Evolutionary conservation across 371 early-diverging fungal genomes (phyloP), one percentile per base, ranked within the genome.

Genomic region (Blyttiomyces sp.): DNA sequence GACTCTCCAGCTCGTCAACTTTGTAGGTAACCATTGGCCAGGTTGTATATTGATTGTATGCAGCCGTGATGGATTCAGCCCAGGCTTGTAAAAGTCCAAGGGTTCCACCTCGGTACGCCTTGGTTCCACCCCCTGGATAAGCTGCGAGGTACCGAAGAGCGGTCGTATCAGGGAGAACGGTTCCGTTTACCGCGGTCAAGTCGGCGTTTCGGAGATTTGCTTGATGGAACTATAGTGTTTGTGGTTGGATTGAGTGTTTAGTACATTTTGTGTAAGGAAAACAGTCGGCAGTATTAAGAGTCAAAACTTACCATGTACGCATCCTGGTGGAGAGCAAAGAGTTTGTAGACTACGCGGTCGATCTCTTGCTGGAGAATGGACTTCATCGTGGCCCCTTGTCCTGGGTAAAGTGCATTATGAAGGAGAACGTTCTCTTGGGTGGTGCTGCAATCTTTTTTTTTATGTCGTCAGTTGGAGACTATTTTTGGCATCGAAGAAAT

Each of bases 181-280:
- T n/a, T n/a, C n/a, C n/a, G n/a, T n/a, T n/a, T n/a, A 26, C 35
- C 35, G n/a, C 17, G 39, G 33, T 16, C 5, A 32, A 6, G 36
- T 36, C 54, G 13, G 57, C 28, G 44, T 43, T 44, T 27, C 57
- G 57, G 28, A 56, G 32, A 46, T 56, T 56, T 4, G 57, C 57
- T 45, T 56, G 57, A 32, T 56, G 57, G 57, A 56, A 56, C 57
- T n/a, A n/a, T n/a, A 6, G 21, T 19, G 9, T 9, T 50, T 26
- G 21, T 50, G 30, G 50, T 50, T 50, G 50, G 31, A 17, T 7
- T 30, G 9, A 6, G 32, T 9, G 21, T 24, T 36, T 21, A 19
- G 6, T 5, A 35, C 6, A n/a, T n/a, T n/a, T n/a, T 16, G n/a
- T 16, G 36, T 23, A 13, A 11, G 13, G 33, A 19, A 35, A 53